A percentile compares a stretch with the other conserved stretches of the same genome.
phyloP scores from a whole-genome alignment of 257 asterid species.

The Thymus mandschuricus region DNA sequence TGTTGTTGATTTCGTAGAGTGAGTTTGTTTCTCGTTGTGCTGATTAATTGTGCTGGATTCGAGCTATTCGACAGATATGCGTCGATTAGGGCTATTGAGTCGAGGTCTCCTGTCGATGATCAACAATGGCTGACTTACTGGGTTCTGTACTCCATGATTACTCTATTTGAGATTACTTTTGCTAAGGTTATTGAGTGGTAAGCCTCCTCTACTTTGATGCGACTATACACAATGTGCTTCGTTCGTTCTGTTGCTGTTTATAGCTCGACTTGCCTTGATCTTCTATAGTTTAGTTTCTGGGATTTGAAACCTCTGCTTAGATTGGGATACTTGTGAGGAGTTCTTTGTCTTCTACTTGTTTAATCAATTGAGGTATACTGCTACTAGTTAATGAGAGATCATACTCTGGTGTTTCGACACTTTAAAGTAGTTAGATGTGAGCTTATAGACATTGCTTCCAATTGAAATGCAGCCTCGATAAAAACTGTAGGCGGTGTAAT shows the following conservation, averaged over 20 bases:
- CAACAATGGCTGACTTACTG: conserved; percentile 99
- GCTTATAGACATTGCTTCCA: neutral
- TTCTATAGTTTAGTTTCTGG: neutral
- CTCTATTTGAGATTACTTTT: conserved; percentile 93
- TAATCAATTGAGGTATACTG: neutral
- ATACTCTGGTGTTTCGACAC: neutral
- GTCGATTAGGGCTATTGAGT: conserved; percentile 91
- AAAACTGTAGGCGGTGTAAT: neutral
- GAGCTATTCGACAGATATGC: conserved; percentile 69
- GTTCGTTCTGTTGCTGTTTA: neutral
- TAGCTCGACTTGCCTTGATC: neutral
- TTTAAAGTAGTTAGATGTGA: no score
- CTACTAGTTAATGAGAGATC: neutral
- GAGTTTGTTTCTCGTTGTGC: neutral
- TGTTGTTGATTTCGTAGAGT: neutral
- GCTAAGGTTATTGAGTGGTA: conserved; percentile 90
- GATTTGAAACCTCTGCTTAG: neutral
- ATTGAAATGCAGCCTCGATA: neutral
- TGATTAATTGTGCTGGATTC: conserved; percentile 20
- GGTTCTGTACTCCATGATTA: conserved; percentile 97
- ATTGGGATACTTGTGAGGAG: neutral
- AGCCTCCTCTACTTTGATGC: conserved; percentile 16
- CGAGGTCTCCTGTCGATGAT: conserved; percentile 88
- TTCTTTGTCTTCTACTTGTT: neutral
- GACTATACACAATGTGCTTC: neutral